Percentiles rank a stretch among this genome's conserved stretches.
Evolutionary conservation across 306 rosid species (phyloP).

Genomic region (Vigna nakashimae): DNA sequence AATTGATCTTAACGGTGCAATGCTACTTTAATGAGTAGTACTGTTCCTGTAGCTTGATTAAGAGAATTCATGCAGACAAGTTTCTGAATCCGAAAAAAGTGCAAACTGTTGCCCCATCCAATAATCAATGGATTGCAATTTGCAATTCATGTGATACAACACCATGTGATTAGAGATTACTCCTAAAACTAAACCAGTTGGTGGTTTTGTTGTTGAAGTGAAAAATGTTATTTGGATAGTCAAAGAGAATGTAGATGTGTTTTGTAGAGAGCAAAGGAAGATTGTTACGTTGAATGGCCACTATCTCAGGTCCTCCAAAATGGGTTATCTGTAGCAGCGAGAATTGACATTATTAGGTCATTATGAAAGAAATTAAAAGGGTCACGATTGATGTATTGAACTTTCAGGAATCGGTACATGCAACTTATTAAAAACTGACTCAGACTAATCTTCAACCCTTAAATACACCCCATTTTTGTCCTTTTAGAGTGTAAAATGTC

Average conservation of each 20-base stretch:
- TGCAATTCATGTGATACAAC: not conserved
- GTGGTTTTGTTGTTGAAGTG: not conserved
- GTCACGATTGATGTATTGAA: constrained; percentile 2
- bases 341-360: constrained; percentile 10
- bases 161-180: not conserved
- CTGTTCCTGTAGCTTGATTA: not conserved
- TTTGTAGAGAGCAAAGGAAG: not conserved
- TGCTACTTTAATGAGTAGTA: not conserved
- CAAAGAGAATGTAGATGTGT: not conserved
- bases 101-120: not conserved
- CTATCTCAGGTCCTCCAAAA: constrained; percentile 11
- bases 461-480: not conserved
- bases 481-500: not conserved
- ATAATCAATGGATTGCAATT: constrained; percentile 5
- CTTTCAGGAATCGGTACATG: not conserved
- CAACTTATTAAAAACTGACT: not conserved
- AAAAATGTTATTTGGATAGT: not conserved
- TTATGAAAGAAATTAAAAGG: not conserved
- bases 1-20: not conserved
- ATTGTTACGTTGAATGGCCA: constrained; percentile 28
- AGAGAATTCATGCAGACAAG: constrained; percentile 9
- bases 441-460: not conserved
- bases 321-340: constrained; percentile 9
- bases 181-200: no score
- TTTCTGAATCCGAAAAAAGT: constrained; percentile 11